phyloP scores from a whole-genome alignment of 2,329 filamentous ascomycete genomes.

The Penicillium freii region DNA sequence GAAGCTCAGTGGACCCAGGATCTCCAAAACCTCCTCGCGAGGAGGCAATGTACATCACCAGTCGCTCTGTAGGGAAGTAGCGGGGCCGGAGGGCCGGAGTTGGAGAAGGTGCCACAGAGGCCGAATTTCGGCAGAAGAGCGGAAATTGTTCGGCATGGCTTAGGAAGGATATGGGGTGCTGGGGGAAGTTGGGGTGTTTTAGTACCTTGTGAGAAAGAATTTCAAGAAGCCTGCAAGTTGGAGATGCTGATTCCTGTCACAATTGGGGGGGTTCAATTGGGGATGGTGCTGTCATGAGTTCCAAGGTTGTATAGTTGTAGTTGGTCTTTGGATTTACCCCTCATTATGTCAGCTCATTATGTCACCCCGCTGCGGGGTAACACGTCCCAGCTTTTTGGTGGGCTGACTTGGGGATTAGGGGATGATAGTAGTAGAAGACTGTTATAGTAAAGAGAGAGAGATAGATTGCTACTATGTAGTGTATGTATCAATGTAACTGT shows the following conservation, averaged over 20 bases:
- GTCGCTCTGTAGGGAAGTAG: not conserved
- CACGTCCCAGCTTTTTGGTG: not conserved
- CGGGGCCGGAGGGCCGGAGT: conserved; percentile 14
- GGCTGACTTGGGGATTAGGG: not conserved
- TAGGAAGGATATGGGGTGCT: not conserved
- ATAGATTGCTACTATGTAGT: not conserved
- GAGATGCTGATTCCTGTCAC: not conserved
- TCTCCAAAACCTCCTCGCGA: conserved; percentile 24
- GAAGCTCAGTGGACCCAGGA: conserved; percentile 10
- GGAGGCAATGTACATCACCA: not conserved
- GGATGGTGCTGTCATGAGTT: not conserved
- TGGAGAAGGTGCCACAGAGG: conserved; percentile 16
- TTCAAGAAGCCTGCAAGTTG: not conserved
- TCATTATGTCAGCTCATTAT: conserved; percentile 22
- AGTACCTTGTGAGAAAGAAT: not conserved
- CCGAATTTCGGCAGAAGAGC: conserved; percentile 20
- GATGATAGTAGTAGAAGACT: not conserved
- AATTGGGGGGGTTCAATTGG: not conserved
- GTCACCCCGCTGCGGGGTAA: not conserved
- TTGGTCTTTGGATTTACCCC: conserved; percentile 17
- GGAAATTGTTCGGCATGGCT: conserved; percentile 9
- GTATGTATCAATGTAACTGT: not conserved
- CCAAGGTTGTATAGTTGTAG: not conserved
- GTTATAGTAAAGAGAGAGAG: not conserved
- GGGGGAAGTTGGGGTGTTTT: not conserved